Evolutionary conservation across 2,329 filamentous ascomycete species (phyloP), one percentile per base, ranked within the genome.

Genomic region (Pestalotiopsis sp.): DNA sequence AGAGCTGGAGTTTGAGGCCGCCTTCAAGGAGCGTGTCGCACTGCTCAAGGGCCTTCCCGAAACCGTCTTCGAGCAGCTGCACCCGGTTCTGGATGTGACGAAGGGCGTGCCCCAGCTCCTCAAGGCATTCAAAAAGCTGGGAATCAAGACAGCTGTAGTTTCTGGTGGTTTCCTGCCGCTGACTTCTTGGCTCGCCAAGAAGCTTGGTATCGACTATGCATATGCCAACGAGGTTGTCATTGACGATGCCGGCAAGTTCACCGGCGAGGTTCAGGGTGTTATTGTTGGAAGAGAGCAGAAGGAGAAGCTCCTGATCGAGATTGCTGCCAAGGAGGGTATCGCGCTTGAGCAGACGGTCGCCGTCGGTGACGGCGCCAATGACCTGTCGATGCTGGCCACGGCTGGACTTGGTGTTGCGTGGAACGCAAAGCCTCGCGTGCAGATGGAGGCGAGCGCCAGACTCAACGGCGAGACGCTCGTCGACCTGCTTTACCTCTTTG

Each of bases 151-250:
- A 1, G 96, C 95, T 0, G 95, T 99, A 4, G 82, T 98, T 40
- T 97, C 94, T 41, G 96, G 96, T 59, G 96, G 96, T 0, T 99
- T 99, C 81, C 89, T 93, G 72, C 95, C 95, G 0, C 83, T 98
- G 72, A 97, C 96, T 0, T 87, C 90, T 68, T 98, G 95, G 93
- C 87, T 98, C 45, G 94, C 93, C 17, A 85, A 85, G 56, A 86
- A 93, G 75, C 84, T 99, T 31, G 93, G 93, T 14, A 89, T 99
- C 68, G 93, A 98, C 80, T 91, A 97, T 77, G 94, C 93, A 0
- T 90, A 92, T 78, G 96, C 96, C 56, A 99, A 99, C 79, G 91
- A 95, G 75, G 91, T 95, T 0, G 87, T 90, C 17, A 84, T 92
- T 17, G 89, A 90, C 70, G 83, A 87, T 45, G 82, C 82, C 2